A percentile compares a stretch with the other conserved stretches of the same genome.
Evolutionary conservation across 2,329 filamentous ascomycete genomes (phyloP).

Genomic region (Cercospora beticola): DNA sequence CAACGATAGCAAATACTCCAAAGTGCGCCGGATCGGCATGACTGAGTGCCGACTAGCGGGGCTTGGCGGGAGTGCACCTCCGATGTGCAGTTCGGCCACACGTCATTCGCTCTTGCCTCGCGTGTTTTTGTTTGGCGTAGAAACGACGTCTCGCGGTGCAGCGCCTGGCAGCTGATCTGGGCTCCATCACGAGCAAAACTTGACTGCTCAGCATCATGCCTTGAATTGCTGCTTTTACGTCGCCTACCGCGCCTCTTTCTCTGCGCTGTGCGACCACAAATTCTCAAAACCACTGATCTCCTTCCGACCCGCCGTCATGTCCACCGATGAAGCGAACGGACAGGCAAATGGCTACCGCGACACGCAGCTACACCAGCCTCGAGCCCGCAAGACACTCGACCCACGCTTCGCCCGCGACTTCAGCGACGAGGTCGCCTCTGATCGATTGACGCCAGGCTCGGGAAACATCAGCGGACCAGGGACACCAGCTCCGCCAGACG

Average conservation of each 20-base stretch:
- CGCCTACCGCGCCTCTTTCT: background rate
- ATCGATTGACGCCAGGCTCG: slow-evolving; percentile 17
- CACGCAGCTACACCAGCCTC: slow-evolving; percentile 19
- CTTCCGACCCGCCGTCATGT: slow-evolving; percentile 6
- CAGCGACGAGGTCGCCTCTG: slow-evolving; percentile 17
- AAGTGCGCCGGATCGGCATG: slow-evolving; percentile 1
- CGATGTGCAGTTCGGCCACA: background rate
- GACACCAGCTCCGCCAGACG: slow-evolving; percentile 72
- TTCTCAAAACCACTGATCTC: background rate
- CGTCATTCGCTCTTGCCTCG: background rate
- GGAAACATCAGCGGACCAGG: slow-evolving; percentile 51
- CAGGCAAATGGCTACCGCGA: slow-evolving; percentile 19
- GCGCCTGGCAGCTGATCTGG: slow-evolving; percentile 2
- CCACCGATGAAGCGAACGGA: slow-evolving; percentile 16
- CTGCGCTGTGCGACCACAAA: background rate
- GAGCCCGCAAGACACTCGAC: slow-evolving; percentile 31
- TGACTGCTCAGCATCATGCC: background rate
- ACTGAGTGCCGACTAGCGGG: background rate
- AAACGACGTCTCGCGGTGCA: background rate
- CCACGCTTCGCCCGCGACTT: slow-evolving; percentile 25
- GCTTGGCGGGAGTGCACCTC: background rate
- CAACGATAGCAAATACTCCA: slow-evolving; percentile 1
- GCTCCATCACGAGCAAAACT: background rate
- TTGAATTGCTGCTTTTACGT: background rate
- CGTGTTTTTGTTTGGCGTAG: background rate